These are phyloP conservation scores for Kuraishia ogatae DNA, from an alignment of 805 yeast species.

Conservation along the genomic window DNA sequence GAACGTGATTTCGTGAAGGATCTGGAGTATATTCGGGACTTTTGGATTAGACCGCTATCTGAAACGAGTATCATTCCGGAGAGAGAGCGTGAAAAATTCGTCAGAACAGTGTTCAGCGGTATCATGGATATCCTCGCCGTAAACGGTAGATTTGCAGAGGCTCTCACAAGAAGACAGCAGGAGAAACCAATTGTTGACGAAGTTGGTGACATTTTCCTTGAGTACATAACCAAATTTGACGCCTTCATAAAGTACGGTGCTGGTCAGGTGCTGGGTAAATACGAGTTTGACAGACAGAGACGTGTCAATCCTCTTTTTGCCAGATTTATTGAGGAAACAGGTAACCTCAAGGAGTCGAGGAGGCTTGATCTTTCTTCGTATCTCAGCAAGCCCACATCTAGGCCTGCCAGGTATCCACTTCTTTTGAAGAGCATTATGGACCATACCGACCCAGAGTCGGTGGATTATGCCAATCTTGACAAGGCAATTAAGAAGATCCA, in stretches of 20 bases:
- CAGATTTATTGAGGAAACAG: conserved; percentile 88
- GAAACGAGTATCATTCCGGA: conserved; percentile 84
- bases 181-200: conserved; percentile 76
- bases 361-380: conserved; percentile 90
- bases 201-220: conserved; percentile 81
- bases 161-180: conserved; percentile 79
- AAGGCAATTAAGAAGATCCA: conserved; percentile 71
- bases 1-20: conserved; percentile 95
- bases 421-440: conserved; percentile 76
- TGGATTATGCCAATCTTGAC: conserved; percentile 60
- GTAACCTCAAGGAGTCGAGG: conserved; percentile 74
- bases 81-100: conserved; percentile 81
- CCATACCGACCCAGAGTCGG: conserved; percentile 65
- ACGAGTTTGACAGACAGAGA: conserved; percentile 90
- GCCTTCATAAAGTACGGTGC: conserved; percentile 93
- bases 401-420: conserved; percentile 91
- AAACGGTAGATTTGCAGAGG: conserved; percentile 80
- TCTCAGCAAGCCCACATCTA: conserved; percentile 88
- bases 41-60: conserved; percentile 85
- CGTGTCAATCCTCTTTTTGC: conserved; percentile 85
- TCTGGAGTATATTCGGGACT: conserved; percentile 85
- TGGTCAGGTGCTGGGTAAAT: conserved; percentile 89
- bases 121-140: conserved; percentile 80
- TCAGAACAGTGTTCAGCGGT: conserved; percentile 85
- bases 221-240: conserved; percentile 78